These are phyloP conservation scores for Hypoxylon sp. DNA, from an alignment of 2,329 filamentous ascomycete species.

Conservation along the genomic window DNA sequence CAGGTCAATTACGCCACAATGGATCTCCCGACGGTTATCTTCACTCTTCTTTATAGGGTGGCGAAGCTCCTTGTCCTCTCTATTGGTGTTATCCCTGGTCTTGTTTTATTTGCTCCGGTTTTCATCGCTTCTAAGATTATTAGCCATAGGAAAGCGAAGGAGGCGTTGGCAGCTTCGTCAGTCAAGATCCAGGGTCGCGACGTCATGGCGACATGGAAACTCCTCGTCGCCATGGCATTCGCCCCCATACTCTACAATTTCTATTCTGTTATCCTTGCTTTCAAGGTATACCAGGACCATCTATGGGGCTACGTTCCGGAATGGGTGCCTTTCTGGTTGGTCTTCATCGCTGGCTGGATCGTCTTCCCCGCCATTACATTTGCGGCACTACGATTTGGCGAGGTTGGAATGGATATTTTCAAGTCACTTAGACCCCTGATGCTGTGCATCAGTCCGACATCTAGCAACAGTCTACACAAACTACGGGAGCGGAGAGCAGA, in stretches of 20 bases:
- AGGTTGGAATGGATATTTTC: slow-evolving; percentile 98
- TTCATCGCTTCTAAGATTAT: slow-evolving; percentile 89
- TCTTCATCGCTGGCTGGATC: slow-evolving; percentile 81
- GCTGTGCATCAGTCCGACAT: slow-evolving; percentile 86
- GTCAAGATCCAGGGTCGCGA: slow-evolving; percentile 92
- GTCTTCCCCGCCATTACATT: slow-evolving; percentile 92
- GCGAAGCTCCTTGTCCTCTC: slow-evolving; percentile 82
- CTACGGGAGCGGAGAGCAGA: slow-evolving; percentile 80
- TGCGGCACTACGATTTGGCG: slow-evolving; percentile 92
- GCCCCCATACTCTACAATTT: slow-evolving; percentile 86
- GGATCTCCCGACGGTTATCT: slow-evolving; percentile 80
- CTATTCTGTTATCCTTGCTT: slow-evolving; percentile 81
- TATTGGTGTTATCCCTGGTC: slow-evolving; percentile 86
- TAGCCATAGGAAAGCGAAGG: slow-evolving; percentile 83
- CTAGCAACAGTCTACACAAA: slow-evolving; percentile 85
- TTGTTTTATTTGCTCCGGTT: slow-evolving; percentile 88
- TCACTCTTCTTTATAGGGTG: slow-evolving; percentile 83
- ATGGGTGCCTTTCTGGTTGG: slow-evolving; percentile 83
- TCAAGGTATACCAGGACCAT: slow-evolving; percentile 85
- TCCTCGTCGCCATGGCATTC: slow-evolving; percentile 87
- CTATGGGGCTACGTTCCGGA: slow-evolving; percentile 85
- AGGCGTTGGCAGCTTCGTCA: slow-evolving; percentile 86
- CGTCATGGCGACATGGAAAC: slow-evolving; percentile 95
- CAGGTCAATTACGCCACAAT: slow-evolving; percentile 94
- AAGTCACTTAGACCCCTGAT: slow-evolving; percentile 93